Evolutionary conservation across 2,329 filamentous ascomycete species (phyloP).

Genomic region (Clarireedia monteithiana): DNA sequence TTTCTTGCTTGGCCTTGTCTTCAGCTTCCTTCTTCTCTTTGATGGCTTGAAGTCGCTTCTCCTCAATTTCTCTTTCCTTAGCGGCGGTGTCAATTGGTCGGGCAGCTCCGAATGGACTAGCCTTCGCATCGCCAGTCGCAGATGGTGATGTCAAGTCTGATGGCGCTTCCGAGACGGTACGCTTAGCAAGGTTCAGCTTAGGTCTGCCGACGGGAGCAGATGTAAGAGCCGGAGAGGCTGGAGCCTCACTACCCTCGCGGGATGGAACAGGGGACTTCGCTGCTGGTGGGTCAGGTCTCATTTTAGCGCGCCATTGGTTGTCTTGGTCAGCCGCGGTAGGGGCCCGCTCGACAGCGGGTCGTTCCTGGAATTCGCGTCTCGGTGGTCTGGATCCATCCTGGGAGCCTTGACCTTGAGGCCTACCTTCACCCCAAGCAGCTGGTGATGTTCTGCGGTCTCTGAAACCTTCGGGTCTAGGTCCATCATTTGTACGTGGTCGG

Average conservation of each 20-base stretch:
- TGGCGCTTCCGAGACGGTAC: conserved; percentile 72
- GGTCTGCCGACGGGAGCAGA: conserved; percentile 59
- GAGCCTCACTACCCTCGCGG: conserved; percentile 67
- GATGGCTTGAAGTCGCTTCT: conserved; percentile 67
- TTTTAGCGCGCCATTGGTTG: conserved; percentile 84
- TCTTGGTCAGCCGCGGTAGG: conserved; percentile 89
- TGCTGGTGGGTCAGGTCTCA: conserved; percentile 65
- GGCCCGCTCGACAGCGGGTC: conserved; percentile 57
- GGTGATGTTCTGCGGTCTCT: conserved; percentile 61
- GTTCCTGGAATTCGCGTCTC: conserved; percentile 66
- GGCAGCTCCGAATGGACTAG: conserved; percentile 89
- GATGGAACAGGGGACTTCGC: conserved; percentile 57
- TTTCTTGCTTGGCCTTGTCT: conserved; percentile 49
- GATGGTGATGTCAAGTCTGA: conserved; percentile 42
- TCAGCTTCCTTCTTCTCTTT: conserved; percentile 73
- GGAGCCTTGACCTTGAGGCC: conserved; percentile 27
- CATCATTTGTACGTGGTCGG: conserved; percentile 51
- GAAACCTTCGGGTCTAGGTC: conserved; percentile 49
- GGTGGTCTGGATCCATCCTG: conserved; percentile 75
- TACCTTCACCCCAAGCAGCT: conserved; percentile 67
- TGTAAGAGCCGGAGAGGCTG: conserved; percentile 58
- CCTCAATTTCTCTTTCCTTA: conserved; percentile 82
- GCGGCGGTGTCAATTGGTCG: conserved; percentile 89
- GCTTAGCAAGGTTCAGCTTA: conserved; percentile 80
- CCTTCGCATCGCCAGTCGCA: conserved; percentile 60